Conservation (phyloP, 140 eudicot genomes). For the Senecio squalidus region DNA sequence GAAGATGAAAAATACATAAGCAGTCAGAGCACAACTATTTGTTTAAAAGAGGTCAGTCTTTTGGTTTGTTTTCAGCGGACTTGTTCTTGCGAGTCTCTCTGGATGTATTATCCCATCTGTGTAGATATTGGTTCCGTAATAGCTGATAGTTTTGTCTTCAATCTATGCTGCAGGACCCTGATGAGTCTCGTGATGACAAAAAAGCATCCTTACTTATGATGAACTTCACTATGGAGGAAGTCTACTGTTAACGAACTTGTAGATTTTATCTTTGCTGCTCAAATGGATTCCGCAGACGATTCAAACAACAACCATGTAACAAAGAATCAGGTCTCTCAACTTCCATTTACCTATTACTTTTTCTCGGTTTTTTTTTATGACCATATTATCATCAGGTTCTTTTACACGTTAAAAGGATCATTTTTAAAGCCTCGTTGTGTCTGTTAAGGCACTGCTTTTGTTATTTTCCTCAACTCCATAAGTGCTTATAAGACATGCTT, state of each 20-base stretch:
- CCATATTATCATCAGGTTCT: not conserved
- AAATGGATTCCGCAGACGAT: conserved; percentile 46
- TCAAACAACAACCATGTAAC: conserved; percentile 28
- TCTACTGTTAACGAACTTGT: conserved; percentile 63
- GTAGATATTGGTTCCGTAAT: not conserved
- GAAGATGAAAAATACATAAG: conserved; percentile 42
- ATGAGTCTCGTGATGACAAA: conserved; percentile 46
- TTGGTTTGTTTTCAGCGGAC: not conserved
- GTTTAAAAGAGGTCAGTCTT: conserved; percentile 47
- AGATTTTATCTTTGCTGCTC: conserved; percentile 83
- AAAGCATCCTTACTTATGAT: conserved; percentile 61
- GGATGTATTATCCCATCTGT: not conserved
- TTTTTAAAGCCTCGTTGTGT: not conserved
- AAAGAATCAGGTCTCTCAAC: conserved; percentile 33
- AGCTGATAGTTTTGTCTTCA: not conserved
- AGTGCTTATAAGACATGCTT: not conserved
- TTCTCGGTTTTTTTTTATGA: conserved; percentile 1
- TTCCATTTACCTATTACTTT: conserved; percentile 7
- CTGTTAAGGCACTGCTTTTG: not conserved
- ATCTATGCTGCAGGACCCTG: conserved; percentile 79
- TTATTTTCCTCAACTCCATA: not conserved
- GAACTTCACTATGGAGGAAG: conserved; percentile 79
- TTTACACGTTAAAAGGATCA: not conserved
- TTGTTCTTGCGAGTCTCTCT: not conserved
- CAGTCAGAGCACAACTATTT: conserved; percentile 6